Conservation (phyloP, 176 grass and related monocot genomes). For the Saccharum officinarum region DNA sequence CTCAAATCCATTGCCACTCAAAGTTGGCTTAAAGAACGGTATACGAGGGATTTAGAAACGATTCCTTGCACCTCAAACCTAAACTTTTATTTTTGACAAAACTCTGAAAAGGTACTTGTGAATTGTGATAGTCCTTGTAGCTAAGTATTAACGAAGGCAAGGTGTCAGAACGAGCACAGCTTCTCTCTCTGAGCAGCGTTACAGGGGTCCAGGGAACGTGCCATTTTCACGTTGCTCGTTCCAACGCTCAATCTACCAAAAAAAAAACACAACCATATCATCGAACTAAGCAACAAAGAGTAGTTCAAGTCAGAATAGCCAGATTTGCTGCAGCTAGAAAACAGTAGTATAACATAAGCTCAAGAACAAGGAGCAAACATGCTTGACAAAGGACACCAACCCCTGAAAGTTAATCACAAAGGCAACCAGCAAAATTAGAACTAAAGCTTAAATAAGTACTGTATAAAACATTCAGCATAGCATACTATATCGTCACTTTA, state of each 20-base stretch:
- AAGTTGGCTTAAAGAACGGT: too few relatives aligned
- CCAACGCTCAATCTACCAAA: slow-evolving; percentile 79
- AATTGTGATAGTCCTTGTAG: background rate
- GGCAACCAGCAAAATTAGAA: background rate
- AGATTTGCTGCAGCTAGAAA: too few relatives aligned
- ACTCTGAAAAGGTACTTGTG: slow-evolving; percentile 3
- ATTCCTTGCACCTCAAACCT: slow-evolving; percentile 1
- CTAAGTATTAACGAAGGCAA: background rate
- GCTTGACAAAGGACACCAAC: background rate
- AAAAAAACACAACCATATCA: too few relatives aligned
- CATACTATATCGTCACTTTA: background rate
- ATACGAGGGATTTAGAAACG: background rate
- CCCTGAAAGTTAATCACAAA: background rate
- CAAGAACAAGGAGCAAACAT: background rate
- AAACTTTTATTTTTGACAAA: slow-evolving; percentile 6
- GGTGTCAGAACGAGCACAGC: background rate
- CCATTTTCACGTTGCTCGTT: slow-evolving; percentile 93
- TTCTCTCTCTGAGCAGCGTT: background rate
- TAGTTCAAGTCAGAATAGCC: too few relatives aligned
- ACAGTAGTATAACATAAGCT: too few relatives aligned
- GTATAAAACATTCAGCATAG: background rate
- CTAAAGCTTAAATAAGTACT: background rate
- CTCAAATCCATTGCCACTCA: too few relatives aligned
- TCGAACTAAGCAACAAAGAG: too few relatives aligned
- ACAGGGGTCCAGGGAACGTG: slow-evolving; percentile 86